phyloP scores from a whole-genome alignment of 306 rosid genomes.

The Trifolium dubium region DNA sequence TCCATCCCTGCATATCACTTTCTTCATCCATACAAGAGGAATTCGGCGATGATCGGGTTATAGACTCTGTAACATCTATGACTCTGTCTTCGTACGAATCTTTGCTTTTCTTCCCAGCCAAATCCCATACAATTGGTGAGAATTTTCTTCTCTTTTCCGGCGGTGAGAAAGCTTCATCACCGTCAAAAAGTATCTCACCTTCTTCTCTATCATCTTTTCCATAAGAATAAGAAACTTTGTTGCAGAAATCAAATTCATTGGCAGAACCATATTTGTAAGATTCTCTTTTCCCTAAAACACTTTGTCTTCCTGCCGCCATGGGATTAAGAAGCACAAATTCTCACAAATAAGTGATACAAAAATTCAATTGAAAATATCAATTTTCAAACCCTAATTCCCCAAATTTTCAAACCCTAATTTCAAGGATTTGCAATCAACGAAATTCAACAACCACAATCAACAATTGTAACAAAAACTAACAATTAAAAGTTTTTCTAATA shows the following conservation, averaged over 20 bases:
- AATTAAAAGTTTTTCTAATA: constrained; percentile 10
- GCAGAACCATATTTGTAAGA: constrained; percentile 41
- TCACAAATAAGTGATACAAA: constrained; percentile 1
- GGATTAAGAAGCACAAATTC: constrained; percentile 60
- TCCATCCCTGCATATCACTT: constrained; percentile 40
- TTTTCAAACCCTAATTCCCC: constrained; percentile 40
- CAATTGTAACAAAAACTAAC: constrained; percentile 16
- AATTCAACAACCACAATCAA: constrained; percentile 39
- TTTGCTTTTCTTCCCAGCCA: constrained; percentile 51
- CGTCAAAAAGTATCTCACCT: constrained; percentile 40
- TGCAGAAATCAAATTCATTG: constrained; percentile 45
- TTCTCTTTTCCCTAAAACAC: constrained; percentile 59
- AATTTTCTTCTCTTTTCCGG: constrained; percentile 70
- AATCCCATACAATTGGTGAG: constrained; percentile 69
- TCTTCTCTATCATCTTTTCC: constrained; percentile 44
- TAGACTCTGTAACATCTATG: neutral
- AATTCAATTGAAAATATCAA: constrained; percentile 31
- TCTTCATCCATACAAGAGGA: constrained; percentile 42
- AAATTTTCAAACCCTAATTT: constrained; percentile 44
- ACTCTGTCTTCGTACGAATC: constrained; percentile 42
- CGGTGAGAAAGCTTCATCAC: constrained; percentile 35
- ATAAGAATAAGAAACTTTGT: constrained; percentile 37
- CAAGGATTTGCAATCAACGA: constrained; percentile 30
- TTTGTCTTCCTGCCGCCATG: constrained; percentile 78
- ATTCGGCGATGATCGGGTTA: neutral